These are phyloP conservation scores for Phytophthora lateralis DNA, from an alignment of 352 stramenopile species.

Conservation along the genomic window DNA sequence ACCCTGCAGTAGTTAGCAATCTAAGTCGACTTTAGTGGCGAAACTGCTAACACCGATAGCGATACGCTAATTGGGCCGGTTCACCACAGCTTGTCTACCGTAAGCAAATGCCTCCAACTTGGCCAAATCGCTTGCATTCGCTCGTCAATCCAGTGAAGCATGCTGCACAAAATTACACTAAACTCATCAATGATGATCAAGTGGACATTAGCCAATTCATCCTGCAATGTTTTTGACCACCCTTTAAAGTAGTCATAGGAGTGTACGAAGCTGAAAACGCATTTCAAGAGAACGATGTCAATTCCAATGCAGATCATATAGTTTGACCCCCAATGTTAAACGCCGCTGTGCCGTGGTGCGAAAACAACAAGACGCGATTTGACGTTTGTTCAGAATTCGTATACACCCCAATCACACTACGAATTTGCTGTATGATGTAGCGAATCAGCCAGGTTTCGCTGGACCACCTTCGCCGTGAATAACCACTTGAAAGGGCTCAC, in stretches of 20 bases:
- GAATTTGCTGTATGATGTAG: constrained; percentile 3
- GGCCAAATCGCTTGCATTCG: constrained; percentile 13
- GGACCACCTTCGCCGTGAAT: not conserved
- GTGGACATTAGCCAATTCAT: not conserved
- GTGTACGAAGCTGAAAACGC: constrained; percentile 1
- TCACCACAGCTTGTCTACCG: constrained; percentile 4
- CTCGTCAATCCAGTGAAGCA: constrained; percentile 13
- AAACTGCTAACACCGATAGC: too few relatives aligned
- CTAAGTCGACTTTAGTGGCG: too few relatives aligned
- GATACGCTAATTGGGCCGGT: constrained; percentile 1
- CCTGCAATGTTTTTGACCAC: not conserved
- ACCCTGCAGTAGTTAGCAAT: too few relatives aligned
- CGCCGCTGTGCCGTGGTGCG: not conserved
- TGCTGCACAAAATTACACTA: not conserved
- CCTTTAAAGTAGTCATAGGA: not conserved
- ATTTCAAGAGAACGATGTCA: not conserved
- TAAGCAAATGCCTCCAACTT: not conserved
- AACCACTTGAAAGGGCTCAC: constrained; percentile 1
- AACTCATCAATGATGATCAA: constrained; percentile 12
- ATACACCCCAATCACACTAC: constrained; percentile 1
- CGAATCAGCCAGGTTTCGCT: constrained; percentile 4
- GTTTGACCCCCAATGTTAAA: constrained; percentile 8
- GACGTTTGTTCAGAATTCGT: not conserved
- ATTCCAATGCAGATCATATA: constrained; percentile 1
- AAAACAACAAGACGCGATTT: not conserved